Percentiles rank a stretch among this genome's conserved stretches.
These are phyloP conservation scores for Ogataea methanolica DNA, from an alignment of 805 yeast species.

Conservation along the genomic window DNA sequence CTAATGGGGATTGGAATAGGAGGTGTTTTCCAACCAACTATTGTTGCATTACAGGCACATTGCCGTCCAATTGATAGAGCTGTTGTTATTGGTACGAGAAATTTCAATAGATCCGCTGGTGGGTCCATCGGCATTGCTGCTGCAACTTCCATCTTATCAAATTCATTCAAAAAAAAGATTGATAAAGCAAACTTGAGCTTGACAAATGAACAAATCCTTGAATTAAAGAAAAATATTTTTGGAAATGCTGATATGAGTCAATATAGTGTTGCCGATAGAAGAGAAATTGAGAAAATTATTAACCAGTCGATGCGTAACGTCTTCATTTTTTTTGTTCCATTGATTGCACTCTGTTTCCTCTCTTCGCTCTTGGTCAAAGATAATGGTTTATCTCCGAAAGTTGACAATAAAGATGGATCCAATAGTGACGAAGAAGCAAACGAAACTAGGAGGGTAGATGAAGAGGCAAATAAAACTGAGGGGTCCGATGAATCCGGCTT, in stretches of 20 bases:
- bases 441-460: neutral
- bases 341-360: constrained; percentile 31
- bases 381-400: constrained; percentile 34
- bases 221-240: constrained; percentile 29
- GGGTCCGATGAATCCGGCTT: too few species aligned
- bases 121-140: constrained; percentile 59
- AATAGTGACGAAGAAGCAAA: neutral
- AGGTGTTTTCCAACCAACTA: constrained; percentile 48
- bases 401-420: neutral
- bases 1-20: constrained; percentile 44
- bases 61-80: constrained; percentile 49
- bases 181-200: constrained; percentile 7
- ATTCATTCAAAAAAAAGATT: constrained; percentile 17
- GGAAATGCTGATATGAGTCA: constrained; percentile 23
- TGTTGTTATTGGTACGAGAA: constrained; percentile 53
- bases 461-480: neutral
- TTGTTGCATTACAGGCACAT: constrained; percentile 54
- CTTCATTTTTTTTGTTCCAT: constrained; percentile 33
- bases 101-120: constrained; percentile 54
- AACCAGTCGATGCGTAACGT: constrained; percentile 28
- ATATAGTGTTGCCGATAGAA: constrained; percentile 21
- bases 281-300: constrained; percentile 21
- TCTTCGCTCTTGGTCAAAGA: constrained; percentile 33
- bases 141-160: constrained; percentile 26
- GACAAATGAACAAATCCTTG: constrained; percentile 6